Evolutionary conservation across 768 basidiomycete species (phyloP).

Genomic region (Sutorius australiensis): DNA sequence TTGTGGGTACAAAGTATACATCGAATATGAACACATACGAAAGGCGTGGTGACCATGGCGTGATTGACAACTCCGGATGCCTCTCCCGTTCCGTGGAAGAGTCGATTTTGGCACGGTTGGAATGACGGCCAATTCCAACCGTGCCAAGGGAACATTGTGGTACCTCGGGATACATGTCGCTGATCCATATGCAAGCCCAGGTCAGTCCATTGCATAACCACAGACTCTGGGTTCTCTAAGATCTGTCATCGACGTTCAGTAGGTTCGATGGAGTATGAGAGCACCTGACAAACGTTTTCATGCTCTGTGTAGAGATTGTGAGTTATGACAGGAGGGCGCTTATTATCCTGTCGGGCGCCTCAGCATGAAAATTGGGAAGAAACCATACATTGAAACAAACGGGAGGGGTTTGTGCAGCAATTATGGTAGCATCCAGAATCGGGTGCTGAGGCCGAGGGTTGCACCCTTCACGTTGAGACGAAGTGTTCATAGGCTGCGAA

Average conservation of each 20-base stretch:
- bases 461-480: too few species aligned
- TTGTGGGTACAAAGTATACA: background rate
- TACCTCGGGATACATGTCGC: background rate
- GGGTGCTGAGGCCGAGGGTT: too few species aligned
- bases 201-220: background rate
- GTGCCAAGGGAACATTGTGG: background rate
- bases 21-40: background rate
- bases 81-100: background rate
- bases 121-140: too few species aligned
- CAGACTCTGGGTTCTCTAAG: background rate
- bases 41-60: background rate
- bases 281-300: background rate
- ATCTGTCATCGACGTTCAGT: background rate
- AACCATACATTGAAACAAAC: too few species aligned
- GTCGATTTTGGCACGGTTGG: too few species aligned
- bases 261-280: background rate
- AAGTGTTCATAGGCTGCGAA: too few species aligned
- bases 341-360: background rate
- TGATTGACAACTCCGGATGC: too few species aligned
- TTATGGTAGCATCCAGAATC: too few species aligned
- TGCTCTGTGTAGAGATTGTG: background rate
- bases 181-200: background rate
- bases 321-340: background rate
- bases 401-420: too few species aligned
- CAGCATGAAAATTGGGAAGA: too few species aligned